Evolutionary conservation across 1,139 yeast species (phyloP).

Genomic region (Saccharomycopsis hybrid): DNA sequence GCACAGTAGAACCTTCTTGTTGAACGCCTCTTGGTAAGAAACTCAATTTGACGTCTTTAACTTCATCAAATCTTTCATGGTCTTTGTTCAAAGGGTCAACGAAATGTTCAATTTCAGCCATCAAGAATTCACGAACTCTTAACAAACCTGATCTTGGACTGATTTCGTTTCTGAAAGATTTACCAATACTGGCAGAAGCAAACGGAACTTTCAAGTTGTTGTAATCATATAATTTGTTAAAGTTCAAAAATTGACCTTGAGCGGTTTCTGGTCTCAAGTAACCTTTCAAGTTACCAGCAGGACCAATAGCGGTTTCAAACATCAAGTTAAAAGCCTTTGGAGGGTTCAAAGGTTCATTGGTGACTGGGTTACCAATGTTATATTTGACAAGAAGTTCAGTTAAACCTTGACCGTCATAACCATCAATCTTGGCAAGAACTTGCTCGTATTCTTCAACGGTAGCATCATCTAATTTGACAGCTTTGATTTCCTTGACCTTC

Average conservation of each 20-base stretch:
- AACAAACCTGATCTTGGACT: constrained; percentile 96
- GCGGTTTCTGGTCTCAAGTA: constrained; percentile 98
- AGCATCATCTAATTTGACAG: constrained; percentile 65
- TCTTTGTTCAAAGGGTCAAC: constrained; percentile 87
- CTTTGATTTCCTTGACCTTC: constrained; percentile 80
- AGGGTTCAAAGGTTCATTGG: constrained; percentile 77
- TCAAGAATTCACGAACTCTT: constrained; percentile 96
- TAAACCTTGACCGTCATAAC: constrained; percentile 85
- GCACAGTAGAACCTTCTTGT: constrained; percentile 72
- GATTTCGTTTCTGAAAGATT: constrained; percentile 97
- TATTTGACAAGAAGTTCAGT: constrained; percentile 81
- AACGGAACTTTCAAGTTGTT: constrained; percentile 97
- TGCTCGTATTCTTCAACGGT: constrained; percentile 75
- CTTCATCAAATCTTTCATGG: constrained; percentile 74
- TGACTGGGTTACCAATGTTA: constrained; percentile 84
- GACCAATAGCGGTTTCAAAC: constrained; percentile 99
- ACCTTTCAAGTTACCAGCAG: constrained; percentile 94
- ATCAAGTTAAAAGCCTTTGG: constrained; percentile 96
- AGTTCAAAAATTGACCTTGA: constrained; percentile 97
- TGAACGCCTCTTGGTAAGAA: constrained; percentile 85
- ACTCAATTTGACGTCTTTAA: constrained; percentile 63
- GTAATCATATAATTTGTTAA: constrained; percentile 85
- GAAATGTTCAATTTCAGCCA: constrained; percentile 99
- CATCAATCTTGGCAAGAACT: constrained; percentile 90
- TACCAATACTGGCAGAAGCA: constrained; percentile 98